Conservation (phyloP, 2,329 filamentous ascomycete genomes). For the Leptographium radiaticola region DNA sequence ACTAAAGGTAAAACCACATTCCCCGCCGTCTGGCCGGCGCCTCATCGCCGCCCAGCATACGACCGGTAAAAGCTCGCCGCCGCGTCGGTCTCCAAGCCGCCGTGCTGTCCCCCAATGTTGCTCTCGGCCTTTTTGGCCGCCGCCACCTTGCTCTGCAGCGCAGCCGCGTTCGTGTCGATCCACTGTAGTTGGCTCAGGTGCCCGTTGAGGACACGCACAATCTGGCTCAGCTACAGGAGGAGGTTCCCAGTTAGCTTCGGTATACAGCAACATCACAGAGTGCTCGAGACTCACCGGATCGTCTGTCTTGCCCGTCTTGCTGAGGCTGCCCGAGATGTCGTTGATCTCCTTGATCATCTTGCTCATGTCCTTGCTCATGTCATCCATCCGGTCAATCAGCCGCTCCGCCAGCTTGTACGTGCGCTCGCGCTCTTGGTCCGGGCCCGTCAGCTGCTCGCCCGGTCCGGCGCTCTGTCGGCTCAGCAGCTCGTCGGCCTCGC, state of each 20-base stretch:
- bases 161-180: slow-evolving; percentile 76
- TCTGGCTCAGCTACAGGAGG: slow-evolving; percentile 63
- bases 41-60: slow-evolving; percentile 61
- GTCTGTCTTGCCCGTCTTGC: slow-evolving; percentile 78
- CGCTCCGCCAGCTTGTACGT: slow-evolving; percentile 96
- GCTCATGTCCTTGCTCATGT: slow-evolving; percentile 82
- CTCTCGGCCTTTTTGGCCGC: slow-evolving; percentile 70
- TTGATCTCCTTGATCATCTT: slow-evolving; percentile 99
- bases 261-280: not conserved
- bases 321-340: slow-evolving; percentile 74
- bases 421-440: slow-evolving; percentile 88
- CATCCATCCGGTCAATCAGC: slow-evolving; percentile 76
- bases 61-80: slow-evolving; percentile 86
- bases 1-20: not conserved
- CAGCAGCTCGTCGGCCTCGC: slow-evolving; percentile 82
- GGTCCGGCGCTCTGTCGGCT: slow-evolving; percentile 47
- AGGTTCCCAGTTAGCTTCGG: not conserved
- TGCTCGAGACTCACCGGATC: slow-evolving; percentile 52
- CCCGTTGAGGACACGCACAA: slow-evolving; percentile 86
- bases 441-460: slow-evolving; percentile 61
- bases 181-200: slow-evolving; percentile 86
- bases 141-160: slow-evolving; percentile 69
- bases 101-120: slow-evolving; percentile 42
- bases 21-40: not conserved
- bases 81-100: slow-evolving; percentile 52